A percentile compares a stretch with the other conserved stretches of the same genome.
phyloP scores from a whole-genome alignment of 2,329 filamentous ascomycete genomes.

The Talaromyces sp. region DNA sequence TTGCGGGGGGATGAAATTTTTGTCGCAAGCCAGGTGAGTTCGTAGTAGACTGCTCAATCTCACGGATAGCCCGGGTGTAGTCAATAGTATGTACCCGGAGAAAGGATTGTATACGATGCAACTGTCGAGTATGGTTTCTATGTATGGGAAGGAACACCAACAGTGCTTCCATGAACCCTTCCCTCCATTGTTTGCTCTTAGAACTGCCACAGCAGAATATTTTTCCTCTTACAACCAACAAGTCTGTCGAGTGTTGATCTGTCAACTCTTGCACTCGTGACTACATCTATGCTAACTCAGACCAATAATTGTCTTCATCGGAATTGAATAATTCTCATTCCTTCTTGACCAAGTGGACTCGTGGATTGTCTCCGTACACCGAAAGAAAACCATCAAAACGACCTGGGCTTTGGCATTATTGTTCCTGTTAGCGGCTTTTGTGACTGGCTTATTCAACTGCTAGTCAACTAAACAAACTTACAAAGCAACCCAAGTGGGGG shows the following conservation, averaged over 20 bases:
- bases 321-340: not conserved
- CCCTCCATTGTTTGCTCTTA: too few species aligned
- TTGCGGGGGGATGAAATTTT: not conserved
- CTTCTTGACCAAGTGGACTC: not conserved
- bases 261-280: not conserved
- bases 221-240: not conserved
- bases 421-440: not conserved
- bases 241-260: not conserved
- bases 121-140: too few species aligned
- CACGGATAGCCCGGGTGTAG: not conserved
- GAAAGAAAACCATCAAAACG: not conserved
- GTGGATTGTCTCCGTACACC: not conserved
- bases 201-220: too few species aligned
- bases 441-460: too few species aligned
- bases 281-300: not conserved
- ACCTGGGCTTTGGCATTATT: not conserved
- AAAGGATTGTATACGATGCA: not conserved
- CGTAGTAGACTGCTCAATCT: not conserved
- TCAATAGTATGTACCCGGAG: not conserved
- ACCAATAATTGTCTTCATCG: not conserved
- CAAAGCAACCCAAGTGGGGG: conserved; percentile 7
- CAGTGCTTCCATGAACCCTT: too few species aligned
- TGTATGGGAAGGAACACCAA: too few species aligned
- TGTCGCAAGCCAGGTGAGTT: not conserved
- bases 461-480: not conserved